Evolutionary conservation across 768 basidiomycete species (phyloP), one percentile per base, ranked within the genome.

Genomic region (Kwoniella sp.): DNA sequence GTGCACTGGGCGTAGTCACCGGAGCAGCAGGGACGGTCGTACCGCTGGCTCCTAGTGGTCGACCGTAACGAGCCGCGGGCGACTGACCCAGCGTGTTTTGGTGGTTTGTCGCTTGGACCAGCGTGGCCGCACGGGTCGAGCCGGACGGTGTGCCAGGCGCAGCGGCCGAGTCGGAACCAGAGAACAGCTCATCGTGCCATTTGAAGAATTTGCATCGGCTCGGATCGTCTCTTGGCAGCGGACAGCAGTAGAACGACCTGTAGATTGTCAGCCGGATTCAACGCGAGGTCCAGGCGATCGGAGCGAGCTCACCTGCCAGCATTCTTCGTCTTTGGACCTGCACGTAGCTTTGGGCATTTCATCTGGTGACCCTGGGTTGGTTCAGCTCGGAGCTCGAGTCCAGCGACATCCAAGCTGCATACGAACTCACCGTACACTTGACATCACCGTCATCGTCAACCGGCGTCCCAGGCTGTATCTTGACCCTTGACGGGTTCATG

Each of bases 161-260:
- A 9, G 46, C 28, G 10, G 37, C 22, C 14, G 19, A 25, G 19
- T 33, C 17, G 19, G 34, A n/a, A 15, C 27, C 7, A 9, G 23
- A 27, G 7, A 39, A 28, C 12, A 53, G 26, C 50, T 69, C 64
- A 49, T 69, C 67, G 12, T 47, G 60, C 67, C 67, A 69, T 60
- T 59, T 53, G 59, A 69, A 69, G 59, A 63, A 69, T 41, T 64
- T 65, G 46, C 67, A 69, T 48, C 59, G 48, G 3, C 38, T 34
- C 1, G 64, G 59, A 55, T 69, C 67, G 23, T 66, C 55, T 19
- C 57, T 53, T 20, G 42, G 44, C 10, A 59, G 28, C 9, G 63
- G 61, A 48, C 67, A 69, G 20, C 56, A 50, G 46, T 63, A 69
- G 46, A 69, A 67, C 2, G 53, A 50, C 33, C 64, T 66, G 40